These are phyloP conservation scores for Quercus wislizeni DNA, from an alignment of 306 rosid genomes.

Conservation along the genomic window DNA sequence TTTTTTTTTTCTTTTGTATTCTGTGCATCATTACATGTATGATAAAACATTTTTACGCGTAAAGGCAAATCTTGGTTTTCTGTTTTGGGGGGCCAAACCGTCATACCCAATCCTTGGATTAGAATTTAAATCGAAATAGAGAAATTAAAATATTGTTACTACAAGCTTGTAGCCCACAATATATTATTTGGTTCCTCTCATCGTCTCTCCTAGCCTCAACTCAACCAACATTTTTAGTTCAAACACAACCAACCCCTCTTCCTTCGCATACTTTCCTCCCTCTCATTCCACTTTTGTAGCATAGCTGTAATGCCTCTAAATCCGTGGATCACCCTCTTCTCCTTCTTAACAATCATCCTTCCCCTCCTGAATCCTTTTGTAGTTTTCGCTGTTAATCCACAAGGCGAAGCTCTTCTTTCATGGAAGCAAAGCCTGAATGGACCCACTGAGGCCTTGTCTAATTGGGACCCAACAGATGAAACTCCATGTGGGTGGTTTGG, in stretches of 20 bases:
- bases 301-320: conserved; percentile 82
- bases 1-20: too few species aligned
- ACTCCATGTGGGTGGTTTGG: conserved; percentile 88
- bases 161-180: conserved; percentile 55
- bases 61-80: too few species aligned
- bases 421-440: conserved; percentile 84
- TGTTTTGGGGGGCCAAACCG: too few species aligned
- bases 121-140: too few species aligned
- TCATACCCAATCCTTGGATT: too few species aligned
- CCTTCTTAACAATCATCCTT: conserved; percentile 6
- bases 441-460: conserved; percentile 36
- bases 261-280: conserved; percentile 5
- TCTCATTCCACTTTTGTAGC: conserved; percentile 54
- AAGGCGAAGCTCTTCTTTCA: conserved; percentile 74
- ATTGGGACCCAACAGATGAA: conserved; percentile 59
- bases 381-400: conserved; percentile 55
- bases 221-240: background rate
- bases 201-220: conserved; percentile 77
- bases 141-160: too few species aligned
- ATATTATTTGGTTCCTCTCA: conserved; percentile 75
- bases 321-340: conserved; percentile 54
- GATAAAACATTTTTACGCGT: too few species aligned
- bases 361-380: background rate
- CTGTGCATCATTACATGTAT: too few species aligned
- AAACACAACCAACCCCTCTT: background rate